Evolutionary conservation across 768 basidiomycete species (phyloP).

Genomic region (Tulasnella sp.): DNA sequence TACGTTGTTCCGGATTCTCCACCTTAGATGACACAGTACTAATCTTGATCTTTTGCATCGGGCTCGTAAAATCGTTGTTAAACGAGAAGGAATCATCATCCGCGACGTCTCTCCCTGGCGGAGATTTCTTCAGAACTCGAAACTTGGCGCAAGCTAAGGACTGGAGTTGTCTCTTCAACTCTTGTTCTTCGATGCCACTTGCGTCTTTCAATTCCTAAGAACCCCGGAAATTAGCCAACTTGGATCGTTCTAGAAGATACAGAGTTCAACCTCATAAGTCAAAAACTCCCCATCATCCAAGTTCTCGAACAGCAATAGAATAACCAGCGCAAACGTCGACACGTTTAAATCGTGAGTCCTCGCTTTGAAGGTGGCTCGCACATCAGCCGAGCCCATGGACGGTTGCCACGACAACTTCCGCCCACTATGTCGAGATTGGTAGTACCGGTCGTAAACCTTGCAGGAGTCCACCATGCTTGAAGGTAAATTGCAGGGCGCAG

Average conservation of each 20-base stretch:
- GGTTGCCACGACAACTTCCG: constrained; percentile 88
- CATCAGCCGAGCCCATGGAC: constrained; percentile 82
- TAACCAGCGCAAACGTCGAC: constrained; percentile 78
- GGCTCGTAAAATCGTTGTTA: constrained; percentile 71
- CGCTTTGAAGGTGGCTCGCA: constrained; percentile 70
- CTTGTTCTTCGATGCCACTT: constrained; percentile 63
- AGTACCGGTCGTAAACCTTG: constrained; percentile 81
- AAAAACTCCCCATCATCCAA: constrained; percentile 58
- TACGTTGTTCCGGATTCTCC: constrained; percentile 77
- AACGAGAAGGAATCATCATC: constrained; percentile 78
- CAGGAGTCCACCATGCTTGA: constrained; percentile 52
- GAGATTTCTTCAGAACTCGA: constrained; percentile 86
- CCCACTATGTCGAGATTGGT: constrained; percentile 81
- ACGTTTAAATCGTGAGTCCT: constrained; percentile 86
- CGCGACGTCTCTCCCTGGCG: constrained; percentile 75
- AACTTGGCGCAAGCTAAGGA: constrained; percentile 92
- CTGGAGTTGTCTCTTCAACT: constrained; percentile 88
- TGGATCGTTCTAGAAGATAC: not conserved
- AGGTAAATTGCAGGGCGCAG: constrained; percentile 58
- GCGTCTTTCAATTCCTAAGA: constrained; percentile 75
- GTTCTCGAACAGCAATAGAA: constrained; percentile 80
- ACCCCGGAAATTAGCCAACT: not conserved
- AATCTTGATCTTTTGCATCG: constrained; percentile 87
- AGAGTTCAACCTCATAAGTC: constrained; percentile 56
- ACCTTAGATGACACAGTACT: constrained; percentile 80